Evolutionary conservation across 345 rosid genomes (phyloP), one percentile per base, ranked within the genome.

Genomic region (Odontarrhena argentea): DNA sequence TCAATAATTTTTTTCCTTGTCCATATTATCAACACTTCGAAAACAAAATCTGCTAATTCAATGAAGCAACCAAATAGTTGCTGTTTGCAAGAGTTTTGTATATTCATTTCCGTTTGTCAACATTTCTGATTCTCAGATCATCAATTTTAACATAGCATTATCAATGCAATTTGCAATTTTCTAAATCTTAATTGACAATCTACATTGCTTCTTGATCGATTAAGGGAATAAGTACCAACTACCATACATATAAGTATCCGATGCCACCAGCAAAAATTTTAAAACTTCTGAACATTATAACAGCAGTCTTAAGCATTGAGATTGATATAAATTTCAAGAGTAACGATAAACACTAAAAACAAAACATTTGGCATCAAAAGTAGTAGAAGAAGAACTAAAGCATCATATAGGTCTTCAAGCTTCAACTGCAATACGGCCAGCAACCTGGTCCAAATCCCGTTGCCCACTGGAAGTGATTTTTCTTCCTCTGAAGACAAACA

Each of bases 391-490:
- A 65, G 25, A 7, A 43, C 22, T 18, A 65, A 50, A 65, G 8
- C 3, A 54, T 61, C 42, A 60, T 53, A 58, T 12, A 24, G 65
- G n/a, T 49, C 58, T 55, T 77, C 71, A 82, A 54, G 81, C 74
- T 30, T 84, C 79, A 67, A 79, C 79, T 18, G 79, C 84, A 38
- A 84, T 82, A 49, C 87, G 83, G 9, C 98, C 94, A 6, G 98
- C 92, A 54, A 92, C 98, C 74, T 92, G 94, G 75, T 92, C 98
- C 40, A 92, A 90, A 80, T 92, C 98, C 43, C 98, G 66, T 54
- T 80, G 92, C 14, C 98, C 96, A 9, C 74, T 89, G 15, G 98
- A 92, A 7, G 96, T 88, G 68, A 92, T 92, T 77, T 18, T 84
- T 70, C 98, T 85, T 60, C 95, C 98, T 22, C 97, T 88, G 88